phyloP scores from a whole-genome alignment of 139 green algal species.

The Chlamydomonas eustigma region DNA sequence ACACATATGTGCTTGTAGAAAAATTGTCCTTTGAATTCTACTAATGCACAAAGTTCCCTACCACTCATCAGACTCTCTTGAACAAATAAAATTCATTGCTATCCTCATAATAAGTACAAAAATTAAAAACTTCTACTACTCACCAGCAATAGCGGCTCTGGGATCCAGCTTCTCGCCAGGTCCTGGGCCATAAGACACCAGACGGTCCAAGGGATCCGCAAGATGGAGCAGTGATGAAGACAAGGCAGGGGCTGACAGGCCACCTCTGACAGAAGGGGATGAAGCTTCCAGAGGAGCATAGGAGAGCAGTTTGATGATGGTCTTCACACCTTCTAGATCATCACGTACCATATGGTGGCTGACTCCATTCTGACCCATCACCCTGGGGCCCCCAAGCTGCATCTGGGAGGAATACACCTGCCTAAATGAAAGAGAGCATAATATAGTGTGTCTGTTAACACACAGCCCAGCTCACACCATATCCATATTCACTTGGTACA shows the following conservation, averaged over 20 bases:
- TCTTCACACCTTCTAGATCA: conserved; percentile 75
- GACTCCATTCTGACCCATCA: conserved; percentile 96
- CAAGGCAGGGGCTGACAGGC: conserved; percentile 37
- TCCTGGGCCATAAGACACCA: conserved; percentile 59
- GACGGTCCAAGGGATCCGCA: conserved; percentile 59
- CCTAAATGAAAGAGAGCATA: background rate
- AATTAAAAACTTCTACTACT: background rate
- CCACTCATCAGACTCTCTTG: no score
- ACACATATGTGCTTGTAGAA: no score
- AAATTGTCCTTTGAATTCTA: no score
- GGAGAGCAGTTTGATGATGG: conserved; percentile 50
- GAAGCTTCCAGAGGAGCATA: conserved; percentile 65
- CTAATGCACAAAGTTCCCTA: no score
- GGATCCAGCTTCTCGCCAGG: conserved; percentile 80
- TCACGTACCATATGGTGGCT: conserved; percentile 90
- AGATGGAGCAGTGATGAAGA: no score
- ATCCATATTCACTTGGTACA: no score
- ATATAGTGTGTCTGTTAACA: no score
- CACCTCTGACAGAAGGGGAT: no score
- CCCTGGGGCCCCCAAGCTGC: conserved; percentile 88
- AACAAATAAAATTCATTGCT: no score
- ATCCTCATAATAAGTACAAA: no score
- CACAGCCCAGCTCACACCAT: no score
- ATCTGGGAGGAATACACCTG: conserved; percentile 94
- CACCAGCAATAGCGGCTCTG: conserved; percentile 65